phyloP scores from a whole-genome alignment of 1,139 yeast genomes.

The Hansenula lynferdii region DNA sequence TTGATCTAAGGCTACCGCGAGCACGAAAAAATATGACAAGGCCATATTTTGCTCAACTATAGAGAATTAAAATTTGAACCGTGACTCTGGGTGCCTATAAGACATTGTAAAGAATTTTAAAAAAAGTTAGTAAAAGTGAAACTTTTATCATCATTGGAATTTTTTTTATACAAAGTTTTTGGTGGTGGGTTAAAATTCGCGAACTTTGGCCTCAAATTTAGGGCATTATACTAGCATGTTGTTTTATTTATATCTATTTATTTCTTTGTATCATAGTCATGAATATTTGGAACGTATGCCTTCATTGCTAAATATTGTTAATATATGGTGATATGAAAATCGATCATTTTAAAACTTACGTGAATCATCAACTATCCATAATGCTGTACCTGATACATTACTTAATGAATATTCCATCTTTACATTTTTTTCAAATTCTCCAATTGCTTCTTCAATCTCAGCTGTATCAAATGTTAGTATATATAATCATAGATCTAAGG shows the following conservation, averaged over 20 bases:
- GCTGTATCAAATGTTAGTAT: conserved; percentile 13
- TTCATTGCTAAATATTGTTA: conserved; percentile 35
- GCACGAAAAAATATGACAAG: conserved; percentile 56
- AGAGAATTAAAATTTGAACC: conserved; percentile 33
- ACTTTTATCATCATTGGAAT: conserved; percentile 1
- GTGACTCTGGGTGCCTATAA: conserved; percentile 96
- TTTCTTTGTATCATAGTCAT: conserved; percentile 48
- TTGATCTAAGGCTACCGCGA: conserved; percentile 86
- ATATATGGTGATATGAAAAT: background rate
- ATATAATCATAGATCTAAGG: background rate
- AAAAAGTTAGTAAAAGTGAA: conserved; percentile 24
- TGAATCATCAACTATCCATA: conserved; percentile 54
- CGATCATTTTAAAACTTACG: conserved; percentile 26
- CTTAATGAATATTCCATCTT: conserved; percentile 49
- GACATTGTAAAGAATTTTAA: conserved; percentile 59
- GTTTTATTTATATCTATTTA: conserved; percentile 4
- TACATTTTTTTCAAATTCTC: conserved; percentile 51
- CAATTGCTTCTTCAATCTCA: conserved; percentile 45
- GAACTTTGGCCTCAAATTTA: background rate
- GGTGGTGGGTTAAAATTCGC: background rate
- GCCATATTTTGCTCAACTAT: conserved; percentile 28
- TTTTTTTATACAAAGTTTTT: conserved; percentile 5
- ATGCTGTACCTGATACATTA: conserved; percentile 47
- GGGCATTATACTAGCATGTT: background rate
- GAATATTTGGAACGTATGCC: conserved; percentile 48